These are phyloP conservation scores for Lagenidium sp. DNA, from an alignment of 352 stramenopile genomes.

Conservation along the genomic window DNA sequence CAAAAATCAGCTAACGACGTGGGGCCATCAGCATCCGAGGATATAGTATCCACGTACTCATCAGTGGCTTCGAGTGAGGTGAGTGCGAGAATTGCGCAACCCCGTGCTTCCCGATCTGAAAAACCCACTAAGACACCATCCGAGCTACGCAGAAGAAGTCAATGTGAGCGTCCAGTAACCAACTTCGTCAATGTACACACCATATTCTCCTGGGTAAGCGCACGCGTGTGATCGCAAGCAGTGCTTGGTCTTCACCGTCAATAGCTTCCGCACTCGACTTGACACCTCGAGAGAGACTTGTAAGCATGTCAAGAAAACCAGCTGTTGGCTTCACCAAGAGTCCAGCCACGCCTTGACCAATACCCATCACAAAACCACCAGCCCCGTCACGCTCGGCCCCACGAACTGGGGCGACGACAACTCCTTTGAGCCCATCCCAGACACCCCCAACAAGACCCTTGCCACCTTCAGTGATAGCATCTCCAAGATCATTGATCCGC, in stretches of 20 bases:
- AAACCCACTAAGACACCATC: slow-evolving; percentile 77
- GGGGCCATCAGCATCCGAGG: not conserved
- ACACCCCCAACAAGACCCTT: slow-evolving; percentile 72
- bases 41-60: slow-evolving; percentile 36
- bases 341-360: slow-evolving; percentile 74
- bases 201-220: slow-evolving; percentile 65
- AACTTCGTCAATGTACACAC: slow-evolving; percentile 19
- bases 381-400: slow-evolving; percentile 71
- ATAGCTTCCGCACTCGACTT: slow-evolving; percentile 79
- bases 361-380: slow-evolving; percentile 75
- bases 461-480: slow-evolving; percentile 73
- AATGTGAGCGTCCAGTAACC: not conserved
- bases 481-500: slow-evolving; percentile 68
- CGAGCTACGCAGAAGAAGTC: slow-evolving; percentile 22
- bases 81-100: slow-evolving; percentile 68
- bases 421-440: slow-evolving; percentile 77
- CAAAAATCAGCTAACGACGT: slow-evolving; percentile 3
- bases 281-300: slow-evolving; percentile 64
- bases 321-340: slow-evolving; percentile 80
- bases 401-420: slow-evolving; percentile 64
- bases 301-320: slow-evolving; percentile 76
- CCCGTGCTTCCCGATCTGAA: slow-evolving; percentile 65
- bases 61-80: slow-evolving; percentile 69
- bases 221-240: slow-evolving; percentile 46
- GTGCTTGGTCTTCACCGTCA: slow-evolving; percentile 39